Conservation (phyloP, 805 yeast species). For the Yamadazyma ubonensis region DNA sequence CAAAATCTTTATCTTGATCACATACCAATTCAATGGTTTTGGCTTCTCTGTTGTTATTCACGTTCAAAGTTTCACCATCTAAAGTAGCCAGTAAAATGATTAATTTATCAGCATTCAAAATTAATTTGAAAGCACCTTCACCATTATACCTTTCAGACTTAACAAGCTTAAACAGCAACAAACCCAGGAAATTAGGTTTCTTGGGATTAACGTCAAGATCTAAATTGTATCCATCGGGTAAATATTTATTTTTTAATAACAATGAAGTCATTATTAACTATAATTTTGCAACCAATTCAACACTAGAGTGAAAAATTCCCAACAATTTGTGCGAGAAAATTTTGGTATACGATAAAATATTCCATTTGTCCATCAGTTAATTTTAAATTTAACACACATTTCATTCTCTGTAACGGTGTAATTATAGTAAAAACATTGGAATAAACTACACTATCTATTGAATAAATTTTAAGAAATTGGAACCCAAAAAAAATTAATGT, state of each 20-base stretch:
- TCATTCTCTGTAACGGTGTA: no score
- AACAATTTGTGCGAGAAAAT: conserved; percentile 5
- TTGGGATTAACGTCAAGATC: conserved; percentile 6
- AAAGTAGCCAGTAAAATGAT: conserved; percentile 13
- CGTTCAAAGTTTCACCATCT: conserved; percentile 7
- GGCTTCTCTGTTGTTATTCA: conserved; percentile 1
- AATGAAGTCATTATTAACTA: conserved; percentile 4
- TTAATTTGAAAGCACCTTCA: conserved; percentile 6
- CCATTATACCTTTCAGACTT: conserved; percentile 1
- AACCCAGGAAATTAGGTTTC: conserved; percentile 15
- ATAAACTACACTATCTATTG: no score
- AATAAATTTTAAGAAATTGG: no score
- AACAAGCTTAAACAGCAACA: conserved; percentile 4
- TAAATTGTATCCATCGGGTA: conserved; percentile 11
- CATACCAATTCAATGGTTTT: conserved; percentile 8
- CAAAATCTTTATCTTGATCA: conserved; percentile 14
- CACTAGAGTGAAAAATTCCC: conserved; percentile 4
- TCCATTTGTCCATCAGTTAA: conserved; percentile 2
- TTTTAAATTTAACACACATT: no score
- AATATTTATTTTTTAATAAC: conserved; percentile 2
- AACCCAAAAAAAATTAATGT: conserved; percentile 1
- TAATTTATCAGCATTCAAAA: conserved; percentile 12
- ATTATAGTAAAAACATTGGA: no score
- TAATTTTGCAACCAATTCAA: conserved; percentile 10
- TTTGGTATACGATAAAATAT: not conserved